These are phyloP conservation scores for Phytopythium sindhum DNA, from an alignment of 352 stramenopile genomes.

Conservation along the genomic window DNA sequence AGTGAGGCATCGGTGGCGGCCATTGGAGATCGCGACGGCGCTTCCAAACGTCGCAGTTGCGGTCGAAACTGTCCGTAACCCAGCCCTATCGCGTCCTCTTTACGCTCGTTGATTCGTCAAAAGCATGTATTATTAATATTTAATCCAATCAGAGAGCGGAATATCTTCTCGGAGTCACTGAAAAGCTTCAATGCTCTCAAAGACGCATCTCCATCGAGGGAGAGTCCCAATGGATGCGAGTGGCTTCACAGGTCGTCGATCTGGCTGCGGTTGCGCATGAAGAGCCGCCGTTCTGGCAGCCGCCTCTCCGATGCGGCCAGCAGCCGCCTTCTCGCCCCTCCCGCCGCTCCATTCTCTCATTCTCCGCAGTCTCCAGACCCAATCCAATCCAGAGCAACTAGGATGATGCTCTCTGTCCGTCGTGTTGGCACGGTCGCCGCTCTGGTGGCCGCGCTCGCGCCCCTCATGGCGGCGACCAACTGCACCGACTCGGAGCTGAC, in stretches of 20 bases:
- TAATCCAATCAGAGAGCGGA: not conserved
- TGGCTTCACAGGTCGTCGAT: not conserved
- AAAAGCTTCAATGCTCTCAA: not conserved
- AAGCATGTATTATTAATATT: not conserved
- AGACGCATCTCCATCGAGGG: not conserved
- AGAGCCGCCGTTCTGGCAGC: not conserved
- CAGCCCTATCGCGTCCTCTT: not conserved
- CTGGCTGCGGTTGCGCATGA: not conserved
- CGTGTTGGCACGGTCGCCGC: not conserved
- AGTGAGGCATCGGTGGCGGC: too few relatives aligned
- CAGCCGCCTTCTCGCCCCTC: not conserved
- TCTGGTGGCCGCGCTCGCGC: not conserved
- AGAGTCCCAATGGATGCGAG: not conserved
- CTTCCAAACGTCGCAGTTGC: not conserved
- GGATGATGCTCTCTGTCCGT: slow-evolving; percentile 1
- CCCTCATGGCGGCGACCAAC: not conserved
- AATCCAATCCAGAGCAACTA: not conserved
- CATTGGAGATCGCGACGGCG: not conserved
- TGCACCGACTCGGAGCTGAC: slow-evolving; percentile 3
- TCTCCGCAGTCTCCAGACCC: not conserved
- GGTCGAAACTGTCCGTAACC: not conserved
- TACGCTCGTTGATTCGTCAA: not conserved
- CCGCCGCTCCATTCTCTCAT: not conserved
- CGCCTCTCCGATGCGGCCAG: not conserved
- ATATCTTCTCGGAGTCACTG: not conserved